Base-by-base conservation (phyloP, 495 filamentous ascomycete genomes). In the Aspergillus sparsus region DNA sequence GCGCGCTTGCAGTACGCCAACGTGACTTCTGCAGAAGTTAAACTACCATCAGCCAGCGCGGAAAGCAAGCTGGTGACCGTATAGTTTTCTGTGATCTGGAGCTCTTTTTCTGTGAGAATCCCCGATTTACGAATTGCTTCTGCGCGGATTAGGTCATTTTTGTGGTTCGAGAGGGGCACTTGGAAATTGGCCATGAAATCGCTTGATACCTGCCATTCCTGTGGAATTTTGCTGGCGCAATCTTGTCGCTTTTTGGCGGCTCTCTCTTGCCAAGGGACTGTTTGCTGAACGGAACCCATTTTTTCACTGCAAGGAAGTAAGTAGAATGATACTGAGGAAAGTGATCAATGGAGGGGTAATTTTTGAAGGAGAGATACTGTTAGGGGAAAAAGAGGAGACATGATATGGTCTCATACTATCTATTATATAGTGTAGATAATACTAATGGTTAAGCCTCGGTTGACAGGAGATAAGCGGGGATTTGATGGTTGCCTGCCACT, bases 1-100 rank as follows among this genome's bases (percentile, higher is more conserved):
- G 83, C 82, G 9, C 77, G 71, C 64, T 87, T 86, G 66, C 78
- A 82, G 66, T 83, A 85, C 10, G 82, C 81, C 32, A 71, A 66
- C 4, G 74, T 77, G 10, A 86, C 81, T 63, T 84, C 80, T 7
- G 74, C 55, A 37, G 79, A 74, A 9, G 74, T 85, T 57, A 80
- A 76, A 53, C 65, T 63, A 15, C 74, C 68, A 5, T 49, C 36
- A 6, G 57, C 57, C 33, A 76, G 27, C 9, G 57, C 51, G 8
- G 58, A 39, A 2, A 70, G 50, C 2, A 87, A 67, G 2, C 66
- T 65, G 6, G 71, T 66, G 13, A 81, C 79, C 58, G 79, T 74
- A 63, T 76, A 74, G 2, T 69, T 67, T 44, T 76, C 74, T 1
- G 84, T 85, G 56, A 85, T 83, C 1, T 69, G 52, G 10, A 83